phyloP scores from a whole-genome alignment of 768 basidiomycete species.

The Leucocoprinus leucothites region DNA sequence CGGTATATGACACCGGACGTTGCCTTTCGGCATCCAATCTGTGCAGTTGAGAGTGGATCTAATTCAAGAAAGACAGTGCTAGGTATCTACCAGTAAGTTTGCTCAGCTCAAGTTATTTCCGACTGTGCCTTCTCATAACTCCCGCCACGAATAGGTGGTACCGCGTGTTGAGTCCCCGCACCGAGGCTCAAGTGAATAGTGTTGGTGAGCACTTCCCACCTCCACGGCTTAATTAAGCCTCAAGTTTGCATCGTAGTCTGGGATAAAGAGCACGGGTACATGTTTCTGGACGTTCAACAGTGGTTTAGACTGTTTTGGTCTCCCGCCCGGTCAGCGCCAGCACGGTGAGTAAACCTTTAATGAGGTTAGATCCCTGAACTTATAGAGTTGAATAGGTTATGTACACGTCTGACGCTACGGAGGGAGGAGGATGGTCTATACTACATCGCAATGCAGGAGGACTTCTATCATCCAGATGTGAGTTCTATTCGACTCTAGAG shows the following conservation, averaged over 20 bases:
- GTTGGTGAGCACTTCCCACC: slow-evolving; percentile 34
- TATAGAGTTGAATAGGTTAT: slow-evolving; percentile 30
- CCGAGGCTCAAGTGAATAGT: slow-evolving; percentile 36
- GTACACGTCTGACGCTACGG: slow-evolving; percentile 50
- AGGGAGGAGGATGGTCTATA: slow-evolving; percentile 32
- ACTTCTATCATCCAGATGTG: slow-evolving; percentile 56
- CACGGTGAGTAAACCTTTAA: slow-evolving; percentile 34
- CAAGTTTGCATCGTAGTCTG: slow-evolving; percentile 35
- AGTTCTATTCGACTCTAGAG: slow-evolving; percentile 5
- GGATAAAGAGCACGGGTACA: slow-evolving; percentile 34
- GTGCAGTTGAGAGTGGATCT: slow-evolving; percentile 41
- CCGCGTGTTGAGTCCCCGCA: slow-evolving; percentile 54
- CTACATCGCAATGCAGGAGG: slow-evolving; percentile 55
- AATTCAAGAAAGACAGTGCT: slow-evolving; percentile 53
- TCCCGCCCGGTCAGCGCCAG: slow-evolving; percentile 39
- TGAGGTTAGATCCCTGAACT: neutral
- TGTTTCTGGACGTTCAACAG: slow-evolving; percentile 54
- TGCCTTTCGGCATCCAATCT: slow-evolving; percentile 58
- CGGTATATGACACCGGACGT: slow-evolving; percentile 55
- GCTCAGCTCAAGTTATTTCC: too few relatives aligned
- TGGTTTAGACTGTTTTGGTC: slow-evolving; percentile 50
- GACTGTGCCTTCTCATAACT: neutral
- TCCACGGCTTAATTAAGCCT: neutral
- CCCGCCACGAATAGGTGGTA: slow-evolving; percentile 45
- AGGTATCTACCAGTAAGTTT: slow-evolving; percentile 54